Conservation (phyloP, 257 asterid genomes). For the Salvia splendens region DNA sequence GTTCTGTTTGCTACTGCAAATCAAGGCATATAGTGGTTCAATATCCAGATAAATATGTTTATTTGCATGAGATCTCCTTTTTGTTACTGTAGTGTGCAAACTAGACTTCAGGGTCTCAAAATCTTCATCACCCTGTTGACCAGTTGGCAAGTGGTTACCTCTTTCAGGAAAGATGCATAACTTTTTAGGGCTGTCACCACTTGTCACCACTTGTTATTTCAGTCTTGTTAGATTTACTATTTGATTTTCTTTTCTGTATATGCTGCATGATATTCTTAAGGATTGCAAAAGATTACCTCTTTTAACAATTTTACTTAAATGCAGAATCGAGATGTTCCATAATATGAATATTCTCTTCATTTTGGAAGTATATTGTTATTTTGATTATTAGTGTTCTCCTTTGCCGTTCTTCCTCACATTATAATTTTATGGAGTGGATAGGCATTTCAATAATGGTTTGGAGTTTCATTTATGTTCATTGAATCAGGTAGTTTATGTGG, state of each 20-base stretch:
- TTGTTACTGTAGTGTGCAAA: constrained; percentile 13
- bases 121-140: constrained; percentile 20
- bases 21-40: constrained; percentile 12
- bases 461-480: constrained; percentile 28
- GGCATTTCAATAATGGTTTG: constrained; percentile 21
- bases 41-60: neutral
- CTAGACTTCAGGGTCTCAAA: constrained; percentile 13
- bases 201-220: constrained; percentile 16
- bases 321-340: neutral
- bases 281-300: constrained; percentile 14
- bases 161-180: constrained; percentile 5
- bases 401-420: neutral
- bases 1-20: constrained; percentile 23
- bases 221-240: constrained; percentile 15
- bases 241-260: constrained; percentile 24
- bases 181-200: constrained; percentile 13
- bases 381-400: constrained; percentile 13
- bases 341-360: neutral
- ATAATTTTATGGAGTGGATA: neutral
- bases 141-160: neutral
- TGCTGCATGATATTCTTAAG: constrained; percentile 15
- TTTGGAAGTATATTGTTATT: neutral
- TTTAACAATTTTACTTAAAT: constrained; percentile 4
- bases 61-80: neutral
- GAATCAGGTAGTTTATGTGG: constrained; percentile 88